Base-by-base conservation (phyloP, 2,329 filamentous ascomycete genomes). In the Apiospora malaysiana region DNA sequence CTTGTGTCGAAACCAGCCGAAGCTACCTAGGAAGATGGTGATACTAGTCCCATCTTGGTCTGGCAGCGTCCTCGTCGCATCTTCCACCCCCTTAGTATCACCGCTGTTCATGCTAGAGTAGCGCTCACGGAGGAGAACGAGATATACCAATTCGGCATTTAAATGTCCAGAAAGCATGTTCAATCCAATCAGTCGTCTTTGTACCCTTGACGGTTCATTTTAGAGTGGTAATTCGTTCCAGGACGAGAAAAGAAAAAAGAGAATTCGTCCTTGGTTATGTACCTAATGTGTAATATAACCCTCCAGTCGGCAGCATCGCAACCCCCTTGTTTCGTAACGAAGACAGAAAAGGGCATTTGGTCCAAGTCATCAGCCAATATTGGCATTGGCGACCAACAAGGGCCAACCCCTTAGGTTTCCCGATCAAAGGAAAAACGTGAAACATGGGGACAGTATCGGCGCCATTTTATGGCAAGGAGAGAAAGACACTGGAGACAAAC, bases 21-120 rank as follows among this genome's bases (percentile, higher is more conserved):
- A 56, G 27, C 18, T 37, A 21, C 9, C 5, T 46, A 37, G n/a
- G n/a, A n/a, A n/a, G 18, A 1, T 21, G 32, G 21, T 23, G 32
- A n/a, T 63, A 23, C 56, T 63, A 63, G 56, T 40, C 18, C 56
- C 56, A 40, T 27, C 18, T n/a, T 40, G 56, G 56, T 40, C 56
- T 40, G n/a, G 4, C 32, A 1, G 23, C 32, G 32, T 63, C 42
- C 42, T 45, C 32, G 56, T 63, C 56, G 56, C 56, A 40, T 6
- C 56, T n/a, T 2, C 12, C 49, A 27, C 8, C 27, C 21, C 27
- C 27, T 63, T n/a, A n/a, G 27, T 40, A 63, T 63, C 56, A 12
- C 32, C 32, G 32, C 14, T 40, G 56, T 63, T 40, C 56, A 63
- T 63, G 56, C 56, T 40, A 63, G n/a, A 8, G 56, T 40, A 63